phyloP scores from a whole-genome alignment of 2,329 filamentous ascomycete species.

The Hymenoscyphus scutula region DNA sequence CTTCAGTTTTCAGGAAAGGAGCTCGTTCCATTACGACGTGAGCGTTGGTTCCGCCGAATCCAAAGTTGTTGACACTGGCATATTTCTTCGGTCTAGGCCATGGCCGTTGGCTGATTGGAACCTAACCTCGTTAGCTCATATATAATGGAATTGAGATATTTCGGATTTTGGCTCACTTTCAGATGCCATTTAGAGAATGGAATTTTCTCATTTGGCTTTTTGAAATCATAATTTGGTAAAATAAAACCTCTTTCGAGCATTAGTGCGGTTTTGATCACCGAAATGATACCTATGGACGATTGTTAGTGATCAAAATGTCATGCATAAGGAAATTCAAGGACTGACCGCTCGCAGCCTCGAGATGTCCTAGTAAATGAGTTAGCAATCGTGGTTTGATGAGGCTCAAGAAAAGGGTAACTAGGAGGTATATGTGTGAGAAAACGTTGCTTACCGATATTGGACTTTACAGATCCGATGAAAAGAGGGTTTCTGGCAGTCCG shows the following conservation, averaged over 20 bases:
- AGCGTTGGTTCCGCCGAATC: slow-evolving; percentile 38
- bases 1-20: slow-evolving; percentile 31
- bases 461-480: slow-evolving; percentile 31
- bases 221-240: slow-evolving; percentile 34
- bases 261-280: slow-evolving; percentile 33
- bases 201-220: slow-evolving; percentile 41
- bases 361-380: slow-evolving; percentile 19
- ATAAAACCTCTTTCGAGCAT: slow-evolving; percentile 34
- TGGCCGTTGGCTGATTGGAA: slow-evolving; percentile 33
- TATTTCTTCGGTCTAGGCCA: slow-evolving; percentile 43
- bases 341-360: slow-evolving; percentile 30
- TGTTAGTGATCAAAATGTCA: slow-evolving; percentile 1
- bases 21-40: slow-evolving; percentile 40
- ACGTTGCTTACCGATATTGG: slow-evolving; percentile 23
- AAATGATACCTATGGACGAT: slow-evolving; percentile 23
- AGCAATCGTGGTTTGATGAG: background rate
- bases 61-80: slow-evolving; percentile 44
- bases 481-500: slow-evolving; percentile 26
- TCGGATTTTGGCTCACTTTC: slow-evolving; percentile 30
- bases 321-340: background rate
- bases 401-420: background rate
- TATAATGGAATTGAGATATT: background rate
- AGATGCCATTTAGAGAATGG: slow-evolving; percentile 39
- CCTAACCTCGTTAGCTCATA: slow-evolving; percentile 20
- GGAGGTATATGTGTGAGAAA: background rate